Evolutionary conservation across 208 protist species (phyloP).

Genomic region (Wallacemonas sp.): DNA sequence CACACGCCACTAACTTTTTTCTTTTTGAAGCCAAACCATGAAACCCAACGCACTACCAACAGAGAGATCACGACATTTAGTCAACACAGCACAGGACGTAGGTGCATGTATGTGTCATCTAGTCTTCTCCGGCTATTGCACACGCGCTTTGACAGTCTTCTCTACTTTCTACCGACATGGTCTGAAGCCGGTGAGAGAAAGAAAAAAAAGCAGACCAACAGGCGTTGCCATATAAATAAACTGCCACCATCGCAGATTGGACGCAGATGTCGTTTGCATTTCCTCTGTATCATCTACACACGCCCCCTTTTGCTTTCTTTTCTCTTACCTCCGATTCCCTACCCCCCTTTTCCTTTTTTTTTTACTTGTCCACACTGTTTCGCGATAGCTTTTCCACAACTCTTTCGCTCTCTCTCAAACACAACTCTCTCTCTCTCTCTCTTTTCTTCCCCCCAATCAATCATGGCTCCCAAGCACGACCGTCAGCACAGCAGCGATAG

Average conservation of each 20-base stretch:
- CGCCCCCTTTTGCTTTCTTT: no score
- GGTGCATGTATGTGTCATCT: no score
- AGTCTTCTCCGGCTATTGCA: no score
- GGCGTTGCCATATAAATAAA: no score
- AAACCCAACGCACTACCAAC: not conserved
- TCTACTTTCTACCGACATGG: no score
- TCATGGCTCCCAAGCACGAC: slow-evolving; percentile 51
- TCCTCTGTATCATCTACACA: not conserved
- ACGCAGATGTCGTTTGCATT: not conserved
- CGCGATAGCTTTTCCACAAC: slow-evolving; percentile 11
- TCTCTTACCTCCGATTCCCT: not conserved
- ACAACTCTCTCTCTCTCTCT: not conserved
- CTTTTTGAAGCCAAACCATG: not conserved
- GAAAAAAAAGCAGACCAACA: not conserved
- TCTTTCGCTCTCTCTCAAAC: slow-evolving; percentile 1
- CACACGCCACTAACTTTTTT: not conserved
- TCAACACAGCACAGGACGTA: no score
- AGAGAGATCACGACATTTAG: not conserved
- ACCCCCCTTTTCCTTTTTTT: slow-evolving; percentile 3
- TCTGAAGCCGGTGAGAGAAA: not conserved
- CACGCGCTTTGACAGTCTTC: no score
- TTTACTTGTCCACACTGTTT: not conserved
- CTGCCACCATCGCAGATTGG: not conserved
- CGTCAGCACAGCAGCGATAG: slow-evolving; percentile 45
- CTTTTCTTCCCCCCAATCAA: not conserved